A percentile compares a stretch with the other conserved stretches of the same genome.
Conservation (phyloP, 2,329 filamentous ascomycete genomes). For the Venturia pyrina region DNA sequence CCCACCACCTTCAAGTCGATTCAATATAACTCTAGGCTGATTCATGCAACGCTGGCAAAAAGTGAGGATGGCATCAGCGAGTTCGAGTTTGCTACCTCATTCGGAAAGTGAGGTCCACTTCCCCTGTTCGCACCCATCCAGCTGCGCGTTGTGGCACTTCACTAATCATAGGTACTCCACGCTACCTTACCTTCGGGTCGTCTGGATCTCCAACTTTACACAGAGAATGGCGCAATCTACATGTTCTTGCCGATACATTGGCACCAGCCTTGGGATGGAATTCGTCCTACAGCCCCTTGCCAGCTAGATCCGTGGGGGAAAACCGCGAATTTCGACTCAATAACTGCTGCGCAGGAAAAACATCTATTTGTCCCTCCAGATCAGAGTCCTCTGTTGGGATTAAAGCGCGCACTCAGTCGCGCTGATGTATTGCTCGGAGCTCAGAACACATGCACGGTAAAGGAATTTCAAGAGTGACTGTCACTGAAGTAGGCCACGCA, state of each 20-base stretch:
- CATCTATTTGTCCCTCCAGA: conserved; percentile 73
- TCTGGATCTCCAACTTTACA: background rate
- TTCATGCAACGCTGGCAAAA: background rate
- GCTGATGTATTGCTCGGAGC: conserved; percentile 56
- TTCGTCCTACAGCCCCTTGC: conserved; percentile 57
- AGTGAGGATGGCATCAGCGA: background rate
- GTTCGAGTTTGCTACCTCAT: background rate
- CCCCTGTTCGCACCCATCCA: background rate
- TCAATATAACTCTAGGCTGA: background rate
- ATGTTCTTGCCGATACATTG: conserved; percentile 52
- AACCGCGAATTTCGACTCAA: conserved; percentile 36
- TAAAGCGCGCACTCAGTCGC: conserved; percentile 31
- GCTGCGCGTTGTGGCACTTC: background rate
- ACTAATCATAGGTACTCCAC: background rate
- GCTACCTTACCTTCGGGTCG: background rate
- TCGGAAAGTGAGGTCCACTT: background rate
- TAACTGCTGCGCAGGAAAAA: conserved; percentile 36
- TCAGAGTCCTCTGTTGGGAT: conserved; percentile 55
- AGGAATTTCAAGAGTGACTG: conserved; percentile 37
- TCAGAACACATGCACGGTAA: conserved; percentile 48
- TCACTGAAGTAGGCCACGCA: conserved; percentile 75
- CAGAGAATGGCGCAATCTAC: conserved; percentile 22
- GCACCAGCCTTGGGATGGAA: conserved; percentile 73
- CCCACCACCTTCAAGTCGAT: background rate
- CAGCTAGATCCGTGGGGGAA: conserved; percentile 31